phyloP scores from a whole-genome alignment of 768 basidiomycete species.

The Piloderma croceum region DNA sequence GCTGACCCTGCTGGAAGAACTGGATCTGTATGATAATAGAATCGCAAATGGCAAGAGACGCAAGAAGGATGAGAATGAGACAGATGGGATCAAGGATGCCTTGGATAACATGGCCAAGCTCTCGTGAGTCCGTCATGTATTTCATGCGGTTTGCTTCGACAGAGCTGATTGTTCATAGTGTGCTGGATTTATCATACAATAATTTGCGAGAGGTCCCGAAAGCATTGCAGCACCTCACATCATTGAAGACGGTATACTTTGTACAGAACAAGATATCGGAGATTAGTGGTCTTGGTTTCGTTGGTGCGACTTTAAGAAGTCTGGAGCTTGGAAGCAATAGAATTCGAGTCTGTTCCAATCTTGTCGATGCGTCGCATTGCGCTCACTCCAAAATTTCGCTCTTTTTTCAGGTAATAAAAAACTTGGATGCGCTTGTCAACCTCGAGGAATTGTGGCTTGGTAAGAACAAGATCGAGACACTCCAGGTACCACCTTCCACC shows the following conservation, averaged over 20 bases:
- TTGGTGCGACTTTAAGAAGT: constrained; percentile 58
- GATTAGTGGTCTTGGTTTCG: constrained; percentile 60
- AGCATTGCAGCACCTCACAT: constrained; percentile 47
- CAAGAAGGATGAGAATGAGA: no score
- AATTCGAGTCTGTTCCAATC: constrained; percentile 59
- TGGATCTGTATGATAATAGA: constrained; percentile 96
- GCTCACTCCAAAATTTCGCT: constrained; percentile 3
- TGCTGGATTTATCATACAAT: constrained; percentile 94
- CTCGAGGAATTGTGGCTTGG: constrained; percentile 95
- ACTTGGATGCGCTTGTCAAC: constrained; percentile 70
- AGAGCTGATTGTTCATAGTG: constrained; percentile 35
- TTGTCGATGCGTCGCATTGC: not conserved
- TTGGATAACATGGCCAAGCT: constrained; percentile 53
- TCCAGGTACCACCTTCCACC: constrained; percentile 73
- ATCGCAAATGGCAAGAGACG: constrained; percentile 61
- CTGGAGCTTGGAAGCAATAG: constrained; percentile 92
- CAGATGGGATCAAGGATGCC: constrained; percentile 55
- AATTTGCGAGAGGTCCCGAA: constrained; percentile 70
- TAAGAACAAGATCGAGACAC: constrained; percentile 90
- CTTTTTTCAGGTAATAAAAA: constrained; percentile 73
- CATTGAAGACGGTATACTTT: constrained; percentile 79
- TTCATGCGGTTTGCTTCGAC: not conserved
- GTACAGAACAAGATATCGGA: constrained; percentile 92
- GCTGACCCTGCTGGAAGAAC: constrained; percentile 70
- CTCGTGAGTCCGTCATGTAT: constrained; percentile 38